Base-by-base conservation (phyloP, 768 basidiomycete genomes). In the Mycena filopes region DNA sequence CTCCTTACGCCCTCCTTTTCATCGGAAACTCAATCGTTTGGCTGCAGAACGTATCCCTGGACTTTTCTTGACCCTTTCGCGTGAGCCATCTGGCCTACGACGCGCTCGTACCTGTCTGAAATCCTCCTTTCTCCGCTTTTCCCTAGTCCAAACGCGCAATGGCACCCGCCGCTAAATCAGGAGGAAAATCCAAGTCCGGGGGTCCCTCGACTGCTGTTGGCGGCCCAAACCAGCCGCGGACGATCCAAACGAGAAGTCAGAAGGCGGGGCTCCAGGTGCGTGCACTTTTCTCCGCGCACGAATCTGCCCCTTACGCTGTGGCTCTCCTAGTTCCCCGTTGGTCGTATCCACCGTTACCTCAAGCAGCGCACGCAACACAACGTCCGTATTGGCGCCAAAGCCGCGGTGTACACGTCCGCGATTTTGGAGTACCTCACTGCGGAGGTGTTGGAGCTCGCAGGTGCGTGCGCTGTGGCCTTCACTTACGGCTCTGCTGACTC, bases 381-480 rank as follows among this genome's bases (percentile, higher is more conserved):
- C 74, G 90, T 97, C 57, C 92, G 96, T 40, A 95, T 99, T 68
- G 96, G 96, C 29, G 96, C 95, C n/a, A 98, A 98, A 77, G 96
- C 96, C 28, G 95, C 96, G 11, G 96, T 98, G 18, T 97, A 97
- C 78, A 95, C 94, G n/a, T 90, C 93, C 40, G 96, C 96, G 33
- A 95, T 98, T 70, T 84, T 98, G 60, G 96, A 99, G 78, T 98
- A 99, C 75, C 84, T 99, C 55, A 97, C 96, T 0, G 96, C 96
- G 12, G 96, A 99, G 76, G 96, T 99, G 11, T 82, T 99, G 55
- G 96, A 98, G 76, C 87, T 98, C 53, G 96, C 96, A 60, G 96
- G 96, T 95, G 69, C 66, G 91, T 80, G 25, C 28, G 21, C 48
- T 41, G 21, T 21, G 20, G 33, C 20, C 29, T 8, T 36, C 33